phyloP scores from a whole-genome alignment of 768 basidiomycete genomes.

The Boletus barrowsii region DNA sequence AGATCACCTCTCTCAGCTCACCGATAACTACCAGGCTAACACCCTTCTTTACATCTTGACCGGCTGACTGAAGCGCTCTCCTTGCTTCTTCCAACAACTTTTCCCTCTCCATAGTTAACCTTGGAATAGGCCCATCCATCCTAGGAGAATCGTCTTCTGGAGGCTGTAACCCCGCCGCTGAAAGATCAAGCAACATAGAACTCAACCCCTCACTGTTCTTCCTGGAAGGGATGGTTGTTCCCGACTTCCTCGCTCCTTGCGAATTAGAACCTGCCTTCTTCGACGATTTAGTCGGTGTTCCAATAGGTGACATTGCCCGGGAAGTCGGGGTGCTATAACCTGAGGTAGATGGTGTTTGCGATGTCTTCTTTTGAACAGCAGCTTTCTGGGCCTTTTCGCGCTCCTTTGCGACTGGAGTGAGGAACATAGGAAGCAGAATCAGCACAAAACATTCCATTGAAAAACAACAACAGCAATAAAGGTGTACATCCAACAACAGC shows the following conservation, averaged over 20 bases:
- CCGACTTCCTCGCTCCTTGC: slow-evolving; percentile 36
- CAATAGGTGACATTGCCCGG: slow-evolving; percentile 40
- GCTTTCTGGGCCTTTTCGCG: slow-evolving; percentile 71
- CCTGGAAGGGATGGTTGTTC: slow-evolving; percentile 42
- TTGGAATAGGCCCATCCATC: slow-evolving; percentile 54
- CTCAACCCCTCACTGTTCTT: slow-evolving; percentile 37
- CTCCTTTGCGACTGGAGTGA: slow-evolving; percentile 67
- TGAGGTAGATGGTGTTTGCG: slow-evolving; percentile 35
- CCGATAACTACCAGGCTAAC: slow-evolving; percentile 92
- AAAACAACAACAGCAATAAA: slow-evolving; percentile 28
- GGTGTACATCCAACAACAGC: slow-evolving; percentile 29
- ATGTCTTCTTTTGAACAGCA: slow-evolving; percentile 41
- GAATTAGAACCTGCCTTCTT: slow-evolving; percentile 38
- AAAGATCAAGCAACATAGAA: slow-evolving; percentile 67
- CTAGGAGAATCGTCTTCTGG: slow-evolving; percentile 38
- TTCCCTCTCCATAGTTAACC: slow-evolving; percentile 66
- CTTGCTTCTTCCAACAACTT: slow-evolving; percentile 82
- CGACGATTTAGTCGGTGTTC: slow-evolving; percentile 39
- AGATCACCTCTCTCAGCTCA: slow-evolving; percentile 32
- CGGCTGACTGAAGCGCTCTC: slow-evolving; percentile 45
- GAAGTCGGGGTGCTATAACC: slow-evolving; percentile 40
- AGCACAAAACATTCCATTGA: slow-evolving; percentile 38
- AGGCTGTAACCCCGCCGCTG: slow-evolving; percentile 62
- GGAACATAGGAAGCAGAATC: slow-evolving; percentile 33
- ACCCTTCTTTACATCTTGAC: slow-evolving; percentile 56